Evolutionary conservation across 768 basidiomycete genomes (phyloP), one percentile per base, ranked within the genome.

Genomic region (Amylocystis lapponica): DNA sequence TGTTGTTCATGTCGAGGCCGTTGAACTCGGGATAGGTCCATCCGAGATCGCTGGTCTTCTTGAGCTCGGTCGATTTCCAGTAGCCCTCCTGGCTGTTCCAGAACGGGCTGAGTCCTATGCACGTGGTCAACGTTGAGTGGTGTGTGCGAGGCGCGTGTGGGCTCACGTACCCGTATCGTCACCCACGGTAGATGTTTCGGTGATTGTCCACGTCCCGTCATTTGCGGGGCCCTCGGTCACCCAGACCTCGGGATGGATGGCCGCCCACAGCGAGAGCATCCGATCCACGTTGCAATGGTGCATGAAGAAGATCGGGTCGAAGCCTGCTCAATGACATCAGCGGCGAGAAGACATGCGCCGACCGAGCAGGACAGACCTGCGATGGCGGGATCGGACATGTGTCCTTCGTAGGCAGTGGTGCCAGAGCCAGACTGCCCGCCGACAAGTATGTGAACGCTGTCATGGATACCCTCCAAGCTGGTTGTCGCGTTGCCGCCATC

Each of bases 271-370:
- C 6, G 74, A 62, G 19, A 76, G 59, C 47, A 75, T n/a, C 17
- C 75, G 70, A 45, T 79, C 77, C 20, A 77, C 74, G 35, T 79
- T 74, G 45, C 56, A 48, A 50, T 79, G 76, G 48, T 78, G 77
- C 47, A 78, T 51, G 56, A 65, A 76, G 63, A 79, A 77, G 47
- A 75, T 68, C 0, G 74, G 74, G 50, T 78, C 76, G 45, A 75
- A 73, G 0, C 61, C 75, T 71, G n/a, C n/a, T n/a, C n/a, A 41
- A 12, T 23, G 19, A 22, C 11, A n/a, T 36, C 14, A 19, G 26
- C 34, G 25, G 27, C 48, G n/a, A n/a, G n/a, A n/a, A n/a, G n/a
- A n/a, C n/a, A n/a, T n/a, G n/a, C n/a, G n/a, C n/a, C n/a, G n/a
- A n/a, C n/a, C n/a, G n/a, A n/a, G n/a, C 8, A n/a, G n/a, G n/a